phyloP scores from a whole-genome alignment of 306 rosid species.

The Prunus padus region DNA sequence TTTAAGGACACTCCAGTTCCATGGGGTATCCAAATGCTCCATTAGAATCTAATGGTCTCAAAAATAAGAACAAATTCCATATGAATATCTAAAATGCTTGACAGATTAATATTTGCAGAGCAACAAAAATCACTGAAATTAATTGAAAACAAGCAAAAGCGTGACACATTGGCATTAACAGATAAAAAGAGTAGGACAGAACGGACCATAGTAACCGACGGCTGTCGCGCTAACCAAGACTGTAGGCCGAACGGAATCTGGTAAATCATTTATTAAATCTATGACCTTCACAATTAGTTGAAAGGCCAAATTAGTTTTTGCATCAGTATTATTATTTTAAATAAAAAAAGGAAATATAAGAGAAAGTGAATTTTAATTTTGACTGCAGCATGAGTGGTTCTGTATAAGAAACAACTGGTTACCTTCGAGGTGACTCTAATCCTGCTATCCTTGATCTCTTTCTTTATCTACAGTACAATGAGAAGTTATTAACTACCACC shows the following conservation, averaged over 20 bases:
- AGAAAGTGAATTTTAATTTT: not conserved
- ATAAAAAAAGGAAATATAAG: not conserved
- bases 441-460: constrained; percentile 93
- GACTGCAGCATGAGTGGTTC: not conserved
- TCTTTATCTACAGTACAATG: constrained; percentile 64
- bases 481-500: constrained; percentile 9
- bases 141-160: constrained; percentile 1
- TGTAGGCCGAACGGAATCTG: constrained; percentile 63
- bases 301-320: constrained; percentile 16
- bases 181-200: not conserved
- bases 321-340: not conserved
- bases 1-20: constrained; percentile 3
- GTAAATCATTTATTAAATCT: constrained; percentile 72
- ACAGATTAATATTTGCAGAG: not conserved
- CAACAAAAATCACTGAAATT: constrained; percentile 14
- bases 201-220: constrained; percentile 91
- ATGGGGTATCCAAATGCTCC: not conserved
- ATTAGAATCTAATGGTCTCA: not conserved
- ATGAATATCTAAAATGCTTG: not conserved
- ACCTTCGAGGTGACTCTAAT: constrained; percentile 88
- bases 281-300: constrained; percentile 63
- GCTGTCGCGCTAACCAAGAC: constrained; percentile 96
- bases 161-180: not conserved
- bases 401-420: constrained; percentile 22
- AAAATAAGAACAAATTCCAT: not conserved